A percentile compares a stretch with the other conserved stretches of the same genome.
Conservation (phyloP, 2,329 filamentous ascomycete species). For the Fusarium hainanense region DNA sequence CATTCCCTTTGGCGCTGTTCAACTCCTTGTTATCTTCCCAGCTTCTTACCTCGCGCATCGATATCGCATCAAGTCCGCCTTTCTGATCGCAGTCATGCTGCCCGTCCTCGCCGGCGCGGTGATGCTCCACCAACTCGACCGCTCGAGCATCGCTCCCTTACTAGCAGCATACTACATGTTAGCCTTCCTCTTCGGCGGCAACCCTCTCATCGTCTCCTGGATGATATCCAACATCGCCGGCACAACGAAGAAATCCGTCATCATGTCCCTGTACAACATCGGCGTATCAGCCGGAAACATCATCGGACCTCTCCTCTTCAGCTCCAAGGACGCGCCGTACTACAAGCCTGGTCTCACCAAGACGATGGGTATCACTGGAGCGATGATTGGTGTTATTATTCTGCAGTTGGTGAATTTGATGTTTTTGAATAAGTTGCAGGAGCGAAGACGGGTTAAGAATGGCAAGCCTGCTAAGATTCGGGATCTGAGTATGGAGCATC, state of each 20-base stretch:
- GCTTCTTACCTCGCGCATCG: conserved; percentile 68
- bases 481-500: conserved; percentile 69
- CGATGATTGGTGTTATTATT: conserved; percentile 62
- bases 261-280: conserved; percentile 73
- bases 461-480: conserved; percentile 70
- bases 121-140: conserved; percentile 65
- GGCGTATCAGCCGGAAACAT: conserved; percentile 73
- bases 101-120: conserved; percentile 70
- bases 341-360: conserved; percentile 68
- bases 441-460: conserved; percentile 63
- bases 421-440: conserved; percentile 67
- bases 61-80: conserved; percentile 65
- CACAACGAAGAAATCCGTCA: conserved; percentile 72
- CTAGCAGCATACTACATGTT: conserved; percentile 73
- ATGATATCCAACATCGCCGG: conserved; percentile 76
- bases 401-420: conserved; percentile 66
- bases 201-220: conserved; percentile 75
- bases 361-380: conserved; percentile 65
- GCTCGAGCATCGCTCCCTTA: conserved; percentile 54
- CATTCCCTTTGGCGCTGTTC: conserved; percentile 73
- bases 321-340: conserved; percentile 64
- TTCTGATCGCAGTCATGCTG: conserved; percentile 65
- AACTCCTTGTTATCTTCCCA: conserved; percentile 68
- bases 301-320: conserved; percentile 73
- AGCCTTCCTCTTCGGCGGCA: conserved; percentile 73